Evolutionary conservation across 768 basidiomycete genomes (phyloP), one percentile per base, ranked within the genome.

Genomic region (Suillus clintonianus): DNA sequence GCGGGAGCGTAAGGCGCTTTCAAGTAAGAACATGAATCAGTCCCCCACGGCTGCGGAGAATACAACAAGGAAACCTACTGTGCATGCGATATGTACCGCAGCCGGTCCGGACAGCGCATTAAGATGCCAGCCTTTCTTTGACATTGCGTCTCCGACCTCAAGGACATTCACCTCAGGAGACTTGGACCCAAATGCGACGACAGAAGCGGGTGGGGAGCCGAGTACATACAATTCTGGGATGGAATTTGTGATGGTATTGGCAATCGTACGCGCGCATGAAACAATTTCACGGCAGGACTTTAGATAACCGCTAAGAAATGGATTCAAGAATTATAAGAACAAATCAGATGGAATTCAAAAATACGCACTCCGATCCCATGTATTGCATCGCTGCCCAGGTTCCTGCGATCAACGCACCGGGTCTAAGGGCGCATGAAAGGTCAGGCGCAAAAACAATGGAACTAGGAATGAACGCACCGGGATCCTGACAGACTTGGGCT

Each of bases 371-470:
- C 64, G 89, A 82, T 34, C 97, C 97, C 80, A 98, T 90, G 74
- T 93, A 87, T 66, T 97, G 91, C 88, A 99, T 90, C 2, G 95
- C 94, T 8, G 97, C 97, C 95, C 95, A 99, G 34, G 95, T 89
- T 53, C 93, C 97, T 30, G 97, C 97, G 64, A 99, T 90, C 65
- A 98, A 79, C 0, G 95, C 89, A 7, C 97, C 97, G 0, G 96
- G 93, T 43, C 96, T 94, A 17, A 17, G 45, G 24, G 17, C 9
- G 13, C 14, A 39, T 3, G 32, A 19, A 14, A 53, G 15, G 45
- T 42, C 15, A 53, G 48, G 13, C 17, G 32, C 8, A 30, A 43
- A 58, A 37, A 64, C 17, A n/a, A 37, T 6, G 41, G 7, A 42
- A 37, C 4, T 15, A 24, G 14, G 27, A 53, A 34, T 22, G 24